Percentiles rank a stretch among this genome's conserved stretches.
phyloP scores from a whole-genome alignment of 805 yeast species.

The Ogataea paraovalis region DNA sequence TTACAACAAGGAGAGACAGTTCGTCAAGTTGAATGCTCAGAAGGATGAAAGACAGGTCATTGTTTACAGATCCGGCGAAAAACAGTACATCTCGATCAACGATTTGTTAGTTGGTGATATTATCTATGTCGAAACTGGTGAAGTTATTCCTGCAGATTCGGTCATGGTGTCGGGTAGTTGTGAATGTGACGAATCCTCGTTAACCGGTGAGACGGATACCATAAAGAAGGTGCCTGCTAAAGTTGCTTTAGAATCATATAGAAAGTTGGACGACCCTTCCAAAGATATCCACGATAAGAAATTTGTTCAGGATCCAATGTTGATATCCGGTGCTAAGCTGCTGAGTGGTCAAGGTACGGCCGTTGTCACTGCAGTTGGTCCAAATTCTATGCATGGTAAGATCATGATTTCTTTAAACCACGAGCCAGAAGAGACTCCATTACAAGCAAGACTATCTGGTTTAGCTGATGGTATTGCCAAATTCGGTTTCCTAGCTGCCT shows the following conservation, averaged over 20 bases:
- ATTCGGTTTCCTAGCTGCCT: constrained; percentile 84
- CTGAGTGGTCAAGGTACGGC: constrained; percentile 84
- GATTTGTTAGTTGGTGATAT: constrained; percentile 86
- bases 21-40: constrained; percentile 79
- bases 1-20: constrained; percentile 93
- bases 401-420: constrained; percentile 77
- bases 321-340: constrained; percentile 88
- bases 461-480: constrained; percentile 95
- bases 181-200: constrained; percentile 87
- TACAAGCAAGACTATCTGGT: constrained; percentile 74
- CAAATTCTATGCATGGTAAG: constrained; percentile 84
- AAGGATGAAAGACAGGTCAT: constrained; percentile 79
- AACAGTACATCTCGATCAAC: constrained; percentile 62
- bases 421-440: constrained; percentile 82
- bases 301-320: constrained; percentile 66
- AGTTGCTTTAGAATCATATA: constrained; percentile 33
- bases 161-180: constrained; percentile 69
- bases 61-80: constrained; percentile 70
- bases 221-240: constrained; percentile 63
- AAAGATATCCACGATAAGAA: constrained; percentile 39
- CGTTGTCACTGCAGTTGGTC: constrained; percentile 87
- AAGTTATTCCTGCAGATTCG: constrained; percentile 86
- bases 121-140: constrained; percentile 84
- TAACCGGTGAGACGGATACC: constrained; percentile 92
- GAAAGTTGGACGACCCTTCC: constrained; percentile 1